Percentiles rank a stretch among this genome's conserved stretches.
Evolutionary conservation across 78 protist genomes (phyloP).

Genomic region (Emiliania huxleyi): DNA sequence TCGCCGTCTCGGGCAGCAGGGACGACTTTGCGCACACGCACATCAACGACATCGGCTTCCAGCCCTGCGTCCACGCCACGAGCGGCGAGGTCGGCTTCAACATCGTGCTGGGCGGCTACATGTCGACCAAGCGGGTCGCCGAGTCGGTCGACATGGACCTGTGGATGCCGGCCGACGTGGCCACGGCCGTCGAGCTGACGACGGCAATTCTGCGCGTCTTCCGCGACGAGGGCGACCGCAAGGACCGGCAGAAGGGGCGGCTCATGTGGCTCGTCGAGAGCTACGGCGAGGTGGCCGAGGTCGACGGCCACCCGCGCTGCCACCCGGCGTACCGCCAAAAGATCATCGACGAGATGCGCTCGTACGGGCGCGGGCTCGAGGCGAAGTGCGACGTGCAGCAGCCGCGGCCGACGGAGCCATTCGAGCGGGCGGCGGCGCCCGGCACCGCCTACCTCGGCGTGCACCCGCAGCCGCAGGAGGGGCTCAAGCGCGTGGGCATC

Average conservation of each 20-base stretch:
- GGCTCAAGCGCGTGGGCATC: slow-evolving; percentile 23
- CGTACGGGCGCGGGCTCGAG: background rate
- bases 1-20: slow-evolving; percentile 31
- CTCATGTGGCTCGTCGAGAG: slow-evolving; percentile 44
- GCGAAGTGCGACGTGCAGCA: background rate
- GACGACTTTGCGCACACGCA: slow-evolving; percentile 49
- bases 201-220: background rate
- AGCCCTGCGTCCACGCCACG: background rate
- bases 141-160: background rate
- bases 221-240: slow-evolving; percentile 46
- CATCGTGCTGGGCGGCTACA: slow-evolving; percentile 34
- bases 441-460: slow-evolving; percentile 29
- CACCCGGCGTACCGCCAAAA: background rate
- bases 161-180: background rate
- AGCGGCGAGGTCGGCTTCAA: slow-evolving; percentile 27
- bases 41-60: slow-evolving; percentile 48
- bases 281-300: background rate
- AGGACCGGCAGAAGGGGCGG: slow-evolving; percentile 45
- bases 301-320: too few relatives aligned
- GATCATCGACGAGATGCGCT: background rate
- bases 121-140: slow-evolving; percentile 19
- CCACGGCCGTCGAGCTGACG: background rate
- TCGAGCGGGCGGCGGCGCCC: background rate
- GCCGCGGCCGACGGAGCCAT: background rate
- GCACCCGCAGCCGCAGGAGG: background rate